Percentiles rank a stretch among this genome's conserved stretches.
phyloP scores from a whole-genome alignment of 352 stramenopile species.

The Phytopythium ostracodes region DNA sequence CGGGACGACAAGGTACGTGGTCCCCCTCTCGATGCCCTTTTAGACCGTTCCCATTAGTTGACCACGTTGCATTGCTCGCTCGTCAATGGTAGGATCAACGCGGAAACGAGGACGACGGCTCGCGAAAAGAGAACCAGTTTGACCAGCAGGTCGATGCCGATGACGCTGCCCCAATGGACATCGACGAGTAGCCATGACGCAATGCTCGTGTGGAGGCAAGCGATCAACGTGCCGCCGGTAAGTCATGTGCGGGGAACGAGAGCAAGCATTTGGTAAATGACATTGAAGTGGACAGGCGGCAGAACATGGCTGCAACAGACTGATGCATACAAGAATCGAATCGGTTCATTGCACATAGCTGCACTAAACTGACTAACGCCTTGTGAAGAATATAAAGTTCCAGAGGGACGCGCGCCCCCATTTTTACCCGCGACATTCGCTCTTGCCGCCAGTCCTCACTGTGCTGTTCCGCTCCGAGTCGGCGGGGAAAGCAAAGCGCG shows the following conservation, averaged over 20 bases:
- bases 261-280: not conserved
- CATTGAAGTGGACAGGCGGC: too few relatives aligned
- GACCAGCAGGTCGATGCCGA: constrained; percentile 39
- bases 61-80: not conserved
- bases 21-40: not conserved
- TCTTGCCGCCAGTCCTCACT: not conserved
- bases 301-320: too few relatives aligned
- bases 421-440: not conserved
- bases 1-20: constrained; percentile 57
- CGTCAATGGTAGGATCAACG: constrained; percentile 36
- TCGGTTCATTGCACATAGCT: not conserved
- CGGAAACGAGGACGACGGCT: constrained; percentile 39
- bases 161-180: constrained; percentile 66
- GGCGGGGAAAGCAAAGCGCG: not conserved
- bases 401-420: not conserved
- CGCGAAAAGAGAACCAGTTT: constrained; percentile 13
- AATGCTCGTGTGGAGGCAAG: too few relatives aligned
- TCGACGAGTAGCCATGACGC: constrained; percentile 31
- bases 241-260: not conserved
- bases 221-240: not conserved
- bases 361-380: not conserved
- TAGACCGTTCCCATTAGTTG: not conserved
- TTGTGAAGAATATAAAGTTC: not conserved
- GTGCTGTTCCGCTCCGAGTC: not conserved
- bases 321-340: not conserved